Base-by-base conservation (phyloP, 345 rosid genomes). In the Crucihimalaya himalaica region DNA sequence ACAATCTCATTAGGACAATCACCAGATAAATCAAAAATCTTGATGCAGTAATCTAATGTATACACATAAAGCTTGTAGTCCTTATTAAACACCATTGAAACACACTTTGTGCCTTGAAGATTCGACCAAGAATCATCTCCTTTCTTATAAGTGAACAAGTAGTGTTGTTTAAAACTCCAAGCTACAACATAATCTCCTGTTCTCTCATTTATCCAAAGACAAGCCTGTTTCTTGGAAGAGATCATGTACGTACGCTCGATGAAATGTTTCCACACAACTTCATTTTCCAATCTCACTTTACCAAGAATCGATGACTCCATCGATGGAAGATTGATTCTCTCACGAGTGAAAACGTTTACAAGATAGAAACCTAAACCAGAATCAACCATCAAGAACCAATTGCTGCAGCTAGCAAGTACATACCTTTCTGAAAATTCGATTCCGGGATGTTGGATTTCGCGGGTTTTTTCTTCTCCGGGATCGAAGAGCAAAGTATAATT, bases 161-260 rank as follows among this genome's bases (percentile, higher is more conserved):
- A 70, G 14, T 70, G 57, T 4, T 34, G 27, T 5, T 59, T 70
- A 35, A 15, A 6, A 70, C 74, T 23, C 66, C 66, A 58, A 27
- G 74, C 66, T n/a, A 34, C 57, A 23, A 58, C 66, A 58, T 70
- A 70, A 12, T 70, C 66, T 4, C 66, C 11, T 58, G 74, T 70
- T 58, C 66, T 46, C 57, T 70, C 74, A 34, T 58, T 58, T 12
- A 70, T 47, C 74, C 47, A 57, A 34, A 70, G 56, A 57, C 34
- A 31, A 63, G 54, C 68, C 2, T 42, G 8, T 46, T 2, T 58
- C 15, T 15, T 46, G 8, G 14, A 15, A 0, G 51, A 4, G 25
- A 3, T 8, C 0, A 64, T n/a, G 54, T 52, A 39, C 1, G 43
- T 8, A 28, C 56, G 65, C 32, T 12, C 1, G 28, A 68, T 27